Base-by-base conservation (phyloP, 1,284 basidiomycete genomes). In the Austroboletus niveus region DNA sequence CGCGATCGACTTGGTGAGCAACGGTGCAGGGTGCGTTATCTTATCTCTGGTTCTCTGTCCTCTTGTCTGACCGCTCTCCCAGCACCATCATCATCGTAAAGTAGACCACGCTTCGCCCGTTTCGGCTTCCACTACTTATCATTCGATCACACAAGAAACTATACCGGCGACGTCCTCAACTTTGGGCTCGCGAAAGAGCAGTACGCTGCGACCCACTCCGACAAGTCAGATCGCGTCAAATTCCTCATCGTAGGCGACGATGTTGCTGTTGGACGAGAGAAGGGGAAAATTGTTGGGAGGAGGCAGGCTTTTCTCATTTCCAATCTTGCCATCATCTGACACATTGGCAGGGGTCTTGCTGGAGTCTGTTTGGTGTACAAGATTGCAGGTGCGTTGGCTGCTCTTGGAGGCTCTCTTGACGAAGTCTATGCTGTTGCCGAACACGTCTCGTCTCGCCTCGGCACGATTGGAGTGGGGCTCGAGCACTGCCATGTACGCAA, bases 291-390 rank as follows among this genome's bases (percentile, higher is more conserved):
- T 43, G 89, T 92, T 20, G 92, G 92, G 17, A 77, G 92, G 62
- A 78, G 90, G 85, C 82, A 58, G 34, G 71, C 57, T 38, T 82
- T 58, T 34, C 68, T 57, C 31, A 20, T 22, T 15, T 14, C 8
- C 0, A 2, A 0, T 49, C 42, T 24, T 24, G 22, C 15, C 40
- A 30, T 41, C 20, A 9, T 32, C 34, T 27, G 0, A 61, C 32
- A 24, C 15, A 27, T 27, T 34, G 3, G 32, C 52, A 87, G 92
- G 66, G 93, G 93, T 47, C 79, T 95, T 8, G 92, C 93, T 0
- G 94, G 94, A 2, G 94, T 92, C 2, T 86, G 93, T 7, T 72
- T 98, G 10, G 91, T 94, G 1, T 96, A 97, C 78, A 98, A 98
- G 74, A 82, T 95, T 43, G 92, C 92, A 1, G 90, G 92, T 35